Base-by-base conservation (phyloP, 1,139 yeast genomes). In the Kazachstania sp. region DNA sequence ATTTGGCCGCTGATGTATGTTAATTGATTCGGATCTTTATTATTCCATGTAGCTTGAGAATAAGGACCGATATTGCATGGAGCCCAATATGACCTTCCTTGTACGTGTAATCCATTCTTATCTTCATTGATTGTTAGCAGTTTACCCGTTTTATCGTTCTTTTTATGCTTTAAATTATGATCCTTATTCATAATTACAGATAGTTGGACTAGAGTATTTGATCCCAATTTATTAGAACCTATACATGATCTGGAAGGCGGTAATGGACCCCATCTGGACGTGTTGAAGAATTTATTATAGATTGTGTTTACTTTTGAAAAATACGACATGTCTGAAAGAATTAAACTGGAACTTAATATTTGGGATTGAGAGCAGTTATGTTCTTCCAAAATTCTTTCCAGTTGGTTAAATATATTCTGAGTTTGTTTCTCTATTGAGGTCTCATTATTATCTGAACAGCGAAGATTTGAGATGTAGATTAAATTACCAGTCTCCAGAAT, bases 51-150 rank as follows among this genome's bases (percentile, higher is more conserved):
- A 0, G 92, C 78, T 65, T 92, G 98, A 0, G 98, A 90, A 63
- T 92, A 92, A 0, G 98, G 98, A 0, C 98, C 98, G 48, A 92
- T 92, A 57, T 92, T 92, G 41, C 95, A 94, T 0, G 98, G 98
- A 0, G 97, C 97, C 98, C 98, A 92, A 63, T 83, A 88, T 29
- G 96, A 87, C 49, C 92, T 73, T 1, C 97, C 87, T 57, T 92
- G 87, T 4, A 92, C 86, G 61, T 92, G 97, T 23, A 92, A 70
- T 0, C 97, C 97, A 38, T 69, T 69, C 54, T 80, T 79, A 18
- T 50, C 49, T 0, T 39, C 38, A 41, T 54, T 48, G 49, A 54
- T 42, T 12, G 40, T 47, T 11, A 43, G 32, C 4, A 11, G 11
- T 11, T 28, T 41, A 20, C 40, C 26, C 9, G 20, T 8, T n/a